phyloP scores from a whole-genome alignment of 805 yeast species.

The Ascoidea rubescens region DNA sequence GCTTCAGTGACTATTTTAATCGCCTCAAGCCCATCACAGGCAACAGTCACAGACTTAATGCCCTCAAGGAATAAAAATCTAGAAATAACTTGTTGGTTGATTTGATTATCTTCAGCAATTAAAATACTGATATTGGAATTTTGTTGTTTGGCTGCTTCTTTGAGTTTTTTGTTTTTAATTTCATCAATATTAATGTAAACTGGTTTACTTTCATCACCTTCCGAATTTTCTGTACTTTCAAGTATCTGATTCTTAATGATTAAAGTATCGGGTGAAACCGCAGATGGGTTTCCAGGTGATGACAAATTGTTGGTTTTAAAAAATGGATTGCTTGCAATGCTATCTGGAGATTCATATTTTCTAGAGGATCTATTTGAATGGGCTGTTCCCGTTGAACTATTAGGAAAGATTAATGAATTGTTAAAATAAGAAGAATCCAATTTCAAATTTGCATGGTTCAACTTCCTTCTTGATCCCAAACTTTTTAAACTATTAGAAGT shows the following conservation, averaged over 20 bases:
- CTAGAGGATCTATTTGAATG: neutral
- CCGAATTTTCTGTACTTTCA: neutral
- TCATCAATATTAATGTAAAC: neutral
- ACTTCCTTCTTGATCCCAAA: neutral
- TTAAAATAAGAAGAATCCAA: slow-evolving; percentile 4
- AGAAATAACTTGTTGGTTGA: slow-evolving; percentile 86
- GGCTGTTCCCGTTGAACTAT: slow-evolving; percentile 9
- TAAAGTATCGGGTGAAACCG: neutral
- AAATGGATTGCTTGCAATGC: neutral
- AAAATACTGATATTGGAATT: slow-evolving; percentile 30
- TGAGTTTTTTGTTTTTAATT: neutral
- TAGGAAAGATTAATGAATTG: slow-evolving; percentile 5
- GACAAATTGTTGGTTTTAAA: neutral
- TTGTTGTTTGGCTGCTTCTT: slow-evolving; percentile 3
- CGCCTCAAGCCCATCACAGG: slow-evolving; percentile 88
- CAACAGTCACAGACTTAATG: slow-evolving; percentile 52
- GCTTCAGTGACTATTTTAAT: slow-evolving; percentile 43
- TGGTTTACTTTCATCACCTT: neutral
- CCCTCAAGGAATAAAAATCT: slow-evolving; percentile 86
- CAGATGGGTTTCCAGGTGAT: neutral
- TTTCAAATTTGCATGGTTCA: neutral
- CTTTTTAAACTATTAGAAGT: neutral
- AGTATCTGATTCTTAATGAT: neutral
- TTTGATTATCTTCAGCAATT: slow-evolving; percentile 89
- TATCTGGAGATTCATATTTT: slow-evolving; percentile 1